phyloP scores from a whole-genome alignment of 352 stramenopile species.

The Pythium insidiosum region DNA sequence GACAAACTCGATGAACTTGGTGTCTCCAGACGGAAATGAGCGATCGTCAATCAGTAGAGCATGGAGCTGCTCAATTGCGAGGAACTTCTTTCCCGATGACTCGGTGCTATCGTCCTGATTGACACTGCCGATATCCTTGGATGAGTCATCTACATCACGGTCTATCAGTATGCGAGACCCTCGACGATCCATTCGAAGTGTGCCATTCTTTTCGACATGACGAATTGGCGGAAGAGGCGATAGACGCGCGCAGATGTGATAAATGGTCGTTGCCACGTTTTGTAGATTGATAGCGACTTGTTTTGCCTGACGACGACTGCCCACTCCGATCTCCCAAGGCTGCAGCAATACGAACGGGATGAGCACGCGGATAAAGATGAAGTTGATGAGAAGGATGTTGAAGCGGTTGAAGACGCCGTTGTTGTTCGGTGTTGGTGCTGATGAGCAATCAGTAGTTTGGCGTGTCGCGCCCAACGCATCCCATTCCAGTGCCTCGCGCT shows the following conservation, averaged over 20 bases:
- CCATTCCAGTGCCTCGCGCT: constrained; percentile 39
- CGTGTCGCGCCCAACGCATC: constrained; percentile 41
- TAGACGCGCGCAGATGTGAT: constrained; percentile 28
- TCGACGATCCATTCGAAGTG: too few species aligned
- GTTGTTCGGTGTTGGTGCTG: constrained; percentile 1
- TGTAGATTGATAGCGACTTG: constrained; percentile 23
- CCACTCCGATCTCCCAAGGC: constrained; percentile 29
- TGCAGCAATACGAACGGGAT: constrained; percentile 49
- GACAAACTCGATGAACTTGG: neutral
- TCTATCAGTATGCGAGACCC: too few species aligned
- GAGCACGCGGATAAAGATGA: constrained; percentile 48
- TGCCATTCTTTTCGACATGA: too few species aligned
- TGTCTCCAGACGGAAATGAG: neutral
- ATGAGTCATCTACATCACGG: too few species aligned
- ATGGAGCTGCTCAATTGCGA: constrained; percentile 4
- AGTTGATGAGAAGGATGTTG: constrained; percentile 54
- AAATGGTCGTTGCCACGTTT: constrained; percentile 45
- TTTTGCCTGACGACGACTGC: neutral
- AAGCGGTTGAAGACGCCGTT: constrained; percentile 17
- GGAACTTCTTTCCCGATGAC: too few species aligned
- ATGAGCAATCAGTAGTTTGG: constrained; percentile 15
- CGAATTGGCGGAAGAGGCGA: constrained; percentile 28
- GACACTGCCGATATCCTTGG: too few species aligned
- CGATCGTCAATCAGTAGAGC: constrained; percentile 6
- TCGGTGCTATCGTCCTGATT: too few species aligned